Evolutionary conservation across 2,329 filamentous ascomycete genomes (phyloP).

Genomic region (Cryphonectria naterciae): DNA sequence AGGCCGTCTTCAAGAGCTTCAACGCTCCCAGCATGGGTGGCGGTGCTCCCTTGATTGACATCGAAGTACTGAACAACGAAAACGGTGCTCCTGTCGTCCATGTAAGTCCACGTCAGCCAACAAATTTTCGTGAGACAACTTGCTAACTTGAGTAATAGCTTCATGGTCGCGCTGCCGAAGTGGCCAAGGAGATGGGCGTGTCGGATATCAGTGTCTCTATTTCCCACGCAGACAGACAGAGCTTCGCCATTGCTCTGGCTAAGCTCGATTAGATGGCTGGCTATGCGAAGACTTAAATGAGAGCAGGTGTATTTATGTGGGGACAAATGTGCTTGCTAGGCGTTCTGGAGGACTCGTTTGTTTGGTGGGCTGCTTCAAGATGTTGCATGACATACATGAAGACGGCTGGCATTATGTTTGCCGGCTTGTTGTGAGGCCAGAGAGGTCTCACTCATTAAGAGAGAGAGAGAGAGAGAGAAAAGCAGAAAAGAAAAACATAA

Average conservation of each 20-base stretch:
- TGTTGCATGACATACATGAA: constrained; percentile 5
- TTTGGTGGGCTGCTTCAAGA: background rate
- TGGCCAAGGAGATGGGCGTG: constrained; percentile 84
- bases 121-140: background rate
- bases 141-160: constrained; percentile 64
- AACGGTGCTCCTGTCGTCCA: constrained; percentile 82
- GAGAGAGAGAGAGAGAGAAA: background rate
- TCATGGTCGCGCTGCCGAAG: constrained; percentile 79
- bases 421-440: background rate
- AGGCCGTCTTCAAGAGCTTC: constrained; percentile 97
- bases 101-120: constrained; percentile 60
- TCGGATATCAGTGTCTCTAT: constrained; percentile 92
- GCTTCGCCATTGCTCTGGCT: constrained; percentile 90
- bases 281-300: background rate
- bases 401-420: background rate
- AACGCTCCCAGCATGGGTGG: constrained; percentile 86
- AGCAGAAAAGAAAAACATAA: background rate
- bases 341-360: background rate
- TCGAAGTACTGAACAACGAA: constrained; percentile 84
- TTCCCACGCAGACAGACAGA: constrained; percentile 92
- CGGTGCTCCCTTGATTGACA: constrained; percentile 88
- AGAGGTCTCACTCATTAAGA: background rate
- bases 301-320: background rate
- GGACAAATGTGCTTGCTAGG: background rate
- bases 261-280: constrained; percentile 62